Percentiles rank a stretch among this genome's conserved stretches.
Conservation (phyloP, 2,329 filamentous ascomycete species). For the Ambrosiella beaveri region DNA sequence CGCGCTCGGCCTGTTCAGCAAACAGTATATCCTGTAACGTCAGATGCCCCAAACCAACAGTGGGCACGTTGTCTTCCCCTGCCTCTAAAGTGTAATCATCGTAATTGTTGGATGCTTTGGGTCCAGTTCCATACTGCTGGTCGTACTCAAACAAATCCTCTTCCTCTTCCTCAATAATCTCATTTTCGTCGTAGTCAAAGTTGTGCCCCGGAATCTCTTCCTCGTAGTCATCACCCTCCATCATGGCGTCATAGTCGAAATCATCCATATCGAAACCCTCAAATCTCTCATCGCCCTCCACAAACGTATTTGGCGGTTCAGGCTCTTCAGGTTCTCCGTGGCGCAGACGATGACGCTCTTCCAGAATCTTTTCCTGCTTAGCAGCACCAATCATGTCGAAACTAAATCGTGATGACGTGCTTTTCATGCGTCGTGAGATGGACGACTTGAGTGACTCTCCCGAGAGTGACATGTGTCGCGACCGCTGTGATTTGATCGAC, state of each 20-base stretch:
- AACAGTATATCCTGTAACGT: conserved; percentile 7
- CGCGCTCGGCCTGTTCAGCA: neutral
- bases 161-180: conserved; percentile 20
- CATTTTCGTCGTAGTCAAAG: conserved; percentile 29
- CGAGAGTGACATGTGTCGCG: conserved; percentile 36
- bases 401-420: conserved; percentile 63
- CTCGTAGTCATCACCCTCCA: conserved; percentile 47
- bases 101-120: conserved; percentile 14
- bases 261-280: conserved; percentile 41
- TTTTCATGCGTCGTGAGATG: conserved; percentile 50
- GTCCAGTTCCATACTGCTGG: conserved; percentile 11
- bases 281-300: conserved; percentile 32
- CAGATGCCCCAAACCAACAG: conserved; percentile 13
- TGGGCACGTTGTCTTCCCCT: conserved; percentile 33
- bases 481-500: conserved; percentile 22
- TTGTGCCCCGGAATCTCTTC: conserved; percentile 48
- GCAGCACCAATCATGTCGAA: conserved; percentile 64
- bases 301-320: conserved; percentile 17
- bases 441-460: conserved; percentile 31
- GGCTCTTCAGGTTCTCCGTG: conserved; percentile 42
- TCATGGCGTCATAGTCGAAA: conserved; percentile 46
- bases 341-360: conserved; percentile 54
- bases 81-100: conserved; percentile 17
- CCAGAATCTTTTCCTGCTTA: conserved; percentile 49
- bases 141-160: conserved; percentile 20